A percentile compares a stretch with the other conserved stretches of the same genome.
Evolutionary conservation across 106 monocot genomes (phyloP).

Genomic region (Dioscorea zingiberensis): DNA sequence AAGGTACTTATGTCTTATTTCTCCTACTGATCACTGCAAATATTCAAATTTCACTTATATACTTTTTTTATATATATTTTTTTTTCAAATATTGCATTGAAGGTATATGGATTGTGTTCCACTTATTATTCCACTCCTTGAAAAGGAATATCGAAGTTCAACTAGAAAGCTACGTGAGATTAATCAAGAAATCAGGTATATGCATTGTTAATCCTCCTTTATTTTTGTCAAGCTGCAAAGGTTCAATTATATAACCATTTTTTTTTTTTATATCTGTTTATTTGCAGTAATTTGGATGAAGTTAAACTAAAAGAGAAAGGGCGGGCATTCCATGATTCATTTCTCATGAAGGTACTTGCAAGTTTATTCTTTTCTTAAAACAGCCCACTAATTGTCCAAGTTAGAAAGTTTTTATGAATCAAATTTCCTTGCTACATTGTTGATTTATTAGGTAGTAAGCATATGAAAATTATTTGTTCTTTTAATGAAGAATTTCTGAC

Average conservation of each 20-base stretch:
- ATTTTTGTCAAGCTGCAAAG: background rate
- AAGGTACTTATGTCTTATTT: conserved; percentile 28
- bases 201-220: background rate
- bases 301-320: conserved; percentile 70
- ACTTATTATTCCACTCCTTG: conserved; percentile 77
- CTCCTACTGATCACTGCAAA: background rate
- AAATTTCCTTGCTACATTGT: background rate
- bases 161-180: conserved; percentile 62
- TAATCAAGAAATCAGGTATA: conserved; percentile 71
- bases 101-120: conserved; percentile 91
- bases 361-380: background rate
- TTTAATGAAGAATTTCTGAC: too few species aligned
- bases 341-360: conserved; percentile 49
- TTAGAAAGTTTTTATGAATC: background rate
- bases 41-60: background rate
- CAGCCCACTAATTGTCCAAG: too few species aligned
- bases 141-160: conserved; percentile 61
- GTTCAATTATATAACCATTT: background rate
- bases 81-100: background rate
- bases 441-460: too few species aligned
- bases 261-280: background rate
- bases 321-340: conserved; percentile 57
- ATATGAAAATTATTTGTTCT: too few species aligned
- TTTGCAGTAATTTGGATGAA: conserved; percentile 58
- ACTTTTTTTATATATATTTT: background rate